Percentiles rank a stretch among this genome's conserved stretches.
These are phyloP conservation scores for Irpex sp. DNA, from an alignment of 1,284 basidiomycete genomes.

Conservation along the genomic window DNA sequence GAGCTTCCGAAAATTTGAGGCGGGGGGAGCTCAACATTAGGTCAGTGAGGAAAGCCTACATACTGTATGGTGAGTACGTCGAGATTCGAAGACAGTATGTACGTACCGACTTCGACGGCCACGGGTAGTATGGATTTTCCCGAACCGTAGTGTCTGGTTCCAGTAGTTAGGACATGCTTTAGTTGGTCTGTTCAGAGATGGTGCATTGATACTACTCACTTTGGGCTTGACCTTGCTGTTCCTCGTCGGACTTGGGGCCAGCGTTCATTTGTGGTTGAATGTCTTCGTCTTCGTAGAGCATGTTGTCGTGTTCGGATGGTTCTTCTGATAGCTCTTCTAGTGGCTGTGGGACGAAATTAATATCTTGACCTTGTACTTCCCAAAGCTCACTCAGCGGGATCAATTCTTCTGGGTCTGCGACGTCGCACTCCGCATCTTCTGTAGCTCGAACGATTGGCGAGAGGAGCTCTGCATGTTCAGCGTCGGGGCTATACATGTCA, in stretches of 20 bases:
- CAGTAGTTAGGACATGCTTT: no score
- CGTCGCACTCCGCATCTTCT: background rate
- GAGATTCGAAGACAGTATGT: background rate
- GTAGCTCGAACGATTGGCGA: background rate
- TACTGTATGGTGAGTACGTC: background rate
- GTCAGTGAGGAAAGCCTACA: background rate
- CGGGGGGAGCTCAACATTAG: slow-evolving; percentile 5
- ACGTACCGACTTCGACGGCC: slow-evolving; percentile 2
- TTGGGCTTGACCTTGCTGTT: no score
- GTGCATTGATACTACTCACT: no score
- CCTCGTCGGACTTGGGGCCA: no score
- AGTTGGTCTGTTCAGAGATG: no score
- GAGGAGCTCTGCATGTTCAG: background rate
- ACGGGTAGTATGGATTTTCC: background rate
- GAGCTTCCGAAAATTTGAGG: slow-evolving; percentile 1
- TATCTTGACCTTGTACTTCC: background rate
- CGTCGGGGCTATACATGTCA: background rate
- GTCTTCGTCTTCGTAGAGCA: no score
- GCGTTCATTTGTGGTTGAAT: no score
- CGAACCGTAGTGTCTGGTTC: background rate
- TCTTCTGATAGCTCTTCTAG: no score
- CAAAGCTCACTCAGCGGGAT: background rate
- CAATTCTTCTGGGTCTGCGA: background rate
- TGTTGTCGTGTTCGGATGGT: no score
- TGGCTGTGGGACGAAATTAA: background rate